Percentiles rank a stretch among this genome's conserved stretches.
phyloP scores from a whole-genome alignment of 2,329 filamentous ascomycete species.

The Helicocarpus griseus region DNA sequence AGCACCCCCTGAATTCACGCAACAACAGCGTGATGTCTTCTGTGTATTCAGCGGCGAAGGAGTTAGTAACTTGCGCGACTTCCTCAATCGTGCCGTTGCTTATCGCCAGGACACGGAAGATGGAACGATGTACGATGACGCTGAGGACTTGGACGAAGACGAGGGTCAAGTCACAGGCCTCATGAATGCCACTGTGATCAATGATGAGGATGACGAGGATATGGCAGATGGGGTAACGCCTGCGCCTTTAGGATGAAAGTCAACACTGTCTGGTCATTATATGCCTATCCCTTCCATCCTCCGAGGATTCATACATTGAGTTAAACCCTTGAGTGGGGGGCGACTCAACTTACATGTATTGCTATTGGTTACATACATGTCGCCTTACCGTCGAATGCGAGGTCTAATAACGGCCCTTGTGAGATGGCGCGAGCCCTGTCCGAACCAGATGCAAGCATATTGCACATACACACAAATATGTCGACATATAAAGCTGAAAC shows the following conservation, averaged over 20 bases:
- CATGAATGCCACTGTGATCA: slow-evolving; percentile 33
- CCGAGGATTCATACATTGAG: not conserved
- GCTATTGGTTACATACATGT: not conserved
- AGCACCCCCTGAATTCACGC: slow-evolving; percentile 83
- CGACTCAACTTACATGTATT: not conserved
- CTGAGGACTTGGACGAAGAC: slow-evolving; percentile 35
- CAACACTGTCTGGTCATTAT: not conserved
- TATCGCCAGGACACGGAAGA: slow-evolving; percentile 25
- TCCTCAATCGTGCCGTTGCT: slow-evolving; percentile 51
- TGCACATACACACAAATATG: not conserved
- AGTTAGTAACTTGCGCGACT: slow-evolving; percentile 65
- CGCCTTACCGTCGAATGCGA: not conserved
- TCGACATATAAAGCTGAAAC: not conserved
- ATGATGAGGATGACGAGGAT: slow-evolving; percentile 29
- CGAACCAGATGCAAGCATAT: not conserved
- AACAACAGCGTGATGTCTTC: slow-evolving; percentile 89
- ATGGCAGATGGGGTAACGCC: slow-evolving; percentile 8
- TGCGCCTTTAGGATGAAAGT: slow-evolving; percentile 15
- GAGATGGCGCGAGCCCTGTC: not conserved
- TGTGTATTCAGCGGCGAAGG: slow-evolving; percentile 92
- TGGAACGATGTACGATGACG: slow-evolving; percentile 36
- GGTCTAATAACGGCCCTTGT: not conserved
- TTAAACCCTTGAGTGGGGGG: not conserved
- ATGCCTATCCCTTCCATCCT: not conserved
- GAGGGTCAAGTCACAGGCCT: slow-evolving; percentile 33